phyloP scores from a whole-genome alignment of 805 yeast genomes.

The Teunomyces atbi region DNA sequence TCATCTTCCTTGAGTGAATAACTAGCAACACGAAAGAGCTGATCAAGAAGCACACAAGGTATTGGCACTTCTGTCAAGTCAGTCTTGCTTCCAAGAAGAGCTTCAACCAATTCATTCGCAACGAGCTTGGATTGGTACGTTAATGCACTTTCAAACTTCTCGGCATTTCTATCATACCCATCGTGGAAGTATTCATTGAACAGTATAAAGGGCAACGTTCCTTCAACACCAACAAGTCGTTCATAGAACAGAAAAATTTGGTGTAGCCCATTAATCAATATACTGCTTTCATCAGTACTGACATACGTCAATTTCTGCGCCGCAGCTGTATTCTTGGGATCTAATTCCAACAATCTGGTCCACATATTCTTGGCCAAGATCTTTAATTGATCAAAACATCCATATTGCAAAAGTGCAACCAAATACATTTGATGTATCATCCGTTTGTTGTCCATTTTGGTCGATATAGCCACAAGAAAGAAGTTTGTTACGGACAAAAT shows the following conservation, averaged over 20 bases:
- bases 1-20: background rate
- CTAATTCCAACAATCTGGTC: constrained; percentile 18
- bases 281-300: constrained; percentile 33
- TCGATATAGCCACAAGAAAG: constrained; percentile 27
- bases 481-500: constrained; percentile 36
- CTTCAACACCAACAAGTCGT: constrained; percentile 40
- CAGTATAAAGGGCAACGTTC: background rate
- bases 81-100: background rate
- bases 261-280: constrained; percentile 41
- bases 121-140: background rate
- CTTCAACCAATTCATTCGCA: background rate
- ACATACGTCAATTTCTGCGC: constrained; percentile 32
- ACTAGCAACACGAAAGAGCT: background rate
- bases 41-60: background rate
- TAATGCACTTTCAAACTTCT: background rate
- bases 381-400: constrained; percentile 40
- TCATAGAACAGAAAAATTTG: constrained; percentile 45
- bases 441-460: constrained; percentile 21
- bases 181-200: background rate
- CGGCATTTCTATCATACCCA: background rate
- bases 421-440: constrained; percentile 39
- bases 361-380: constrained; percentile 21
- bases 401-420: constrained; percentile 50
- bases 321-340: constrained; percentile 15
- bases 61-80: background rate